Percentiles rank a stretch among this genome's conserved stretches.
phyloP scores from a whole-genome alignment of 2,329 filamentous ascomycete species.

The Neofusicoccum cordaticola region DNA sequence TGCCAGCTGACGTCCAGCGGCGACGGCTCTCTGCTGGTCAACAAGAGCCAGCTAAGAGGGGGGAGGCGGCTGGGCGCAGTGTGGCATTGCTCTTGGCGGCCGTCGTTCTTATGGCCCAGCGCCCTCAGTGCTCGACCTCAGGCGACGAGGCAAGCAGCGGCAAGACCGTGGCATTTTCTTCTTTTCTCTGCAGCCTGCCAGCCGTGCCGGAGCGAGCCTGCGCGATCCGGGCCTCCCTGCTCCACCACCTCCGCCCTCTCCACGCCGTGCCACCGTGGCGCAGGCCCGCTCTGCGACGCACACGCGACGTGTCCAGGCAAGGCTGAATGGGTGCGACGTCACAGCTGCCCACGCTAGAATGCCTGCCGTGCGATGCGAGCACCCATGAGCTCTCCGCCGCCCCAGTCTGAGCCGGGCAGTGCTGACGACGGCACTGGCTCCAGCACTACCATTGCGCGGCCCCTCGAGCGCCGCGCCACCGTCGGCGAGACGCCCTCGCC shows the following conservation, averaged over 20 bases:
- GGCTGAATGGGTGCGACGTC: constrained; percentile 6
- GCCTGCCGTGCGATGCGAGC: neutral
- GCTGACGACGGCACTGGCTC: neutral
- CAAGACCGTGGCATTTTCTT: neutral
- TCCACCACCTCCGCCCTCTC: neutral
- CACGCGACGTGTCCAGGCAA: neutral
- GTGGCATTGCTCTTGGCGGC: constrained; percentile 12
- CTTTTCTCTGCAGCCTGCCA: neutral
- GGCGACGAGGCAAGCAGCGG: constrained; percentile 5
- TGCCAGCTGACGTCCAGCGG: neutral
- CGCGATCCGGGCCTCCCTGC: neutral
- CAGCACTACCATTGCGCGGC: neutral
- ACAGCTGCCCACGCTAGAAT: neutral
- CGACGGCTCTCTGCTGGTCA: neutral
- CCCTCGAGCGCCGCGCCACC: neutral
- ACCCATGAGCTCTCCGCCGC: neutral
- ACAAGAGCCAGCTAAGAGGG: neutral
- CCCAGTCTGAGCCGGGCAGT: neutral
- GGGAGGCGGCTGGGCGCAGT: constrained; percentile 3
- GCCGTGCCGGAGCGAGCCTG: neutral
- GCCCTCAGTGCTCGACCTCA: neutral
- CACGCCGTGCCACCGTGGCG: neutral
- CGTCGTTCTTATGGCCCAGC: neutral
- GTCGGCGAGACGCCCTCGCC: neutral
- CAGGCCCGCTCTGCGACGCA: neutral